These are phyloP conservation scores for Fraxinus pennsylvanica DNA, from an alignment of 257 asterid genomes.

Conservation along the genomic window DNA sequence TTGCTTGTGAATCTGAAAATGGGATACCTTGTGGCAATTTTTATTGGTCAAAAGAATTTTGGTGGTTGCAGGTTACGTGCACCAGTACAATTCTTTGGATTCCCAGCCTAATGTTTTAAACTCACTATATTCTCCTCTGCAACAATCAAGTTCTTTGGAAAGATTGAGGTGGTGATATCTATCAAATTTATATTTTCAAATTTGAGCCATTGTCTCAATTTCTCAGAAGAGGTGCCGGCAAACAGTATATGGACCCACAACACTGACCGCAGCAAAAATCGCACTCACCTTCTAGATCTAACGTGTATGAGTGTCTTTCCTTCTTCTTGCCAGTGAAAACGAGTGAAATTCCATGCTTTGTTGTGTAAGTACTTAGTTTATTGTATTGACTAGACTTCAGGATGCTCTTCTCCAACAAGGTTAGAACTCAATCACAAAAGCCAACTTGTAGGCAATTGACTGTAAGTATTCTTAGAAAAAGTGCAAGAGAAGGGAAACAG, in stretches of 20 bases:
- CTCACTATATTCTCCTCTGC: constrained; percentile 83
- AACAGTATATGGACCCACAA: background rate
- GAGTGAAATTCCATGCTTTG: background rate
- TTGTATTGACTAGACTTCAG: background rate
- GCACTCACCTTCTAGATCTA: background rate
- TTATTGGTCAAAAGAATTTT: constrained; percentile 27
- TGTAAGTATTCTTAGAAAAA: background rate
- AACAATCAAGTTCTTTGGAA: too few species aligned
- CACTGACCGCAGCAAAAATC: constrained; percentile 8
- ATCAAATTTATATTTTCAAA: too few species aligned
- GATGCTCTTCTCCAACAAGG: background rate
- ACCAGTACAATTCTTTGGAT: constrained; percentile 84
- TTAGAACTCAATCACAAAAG: background rate
- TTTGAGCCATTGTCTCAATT: constrained; percentile 26
- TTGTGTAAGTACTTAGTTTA: background rate
- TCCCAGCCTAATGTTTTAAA: constrained; percentile 92
- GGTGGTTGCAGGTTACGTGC: constrained; percentile 75
- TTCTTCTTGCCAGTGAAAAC: constrained; percentile 3
- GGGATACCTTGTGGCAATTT: background rate
- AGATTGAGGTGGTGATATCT: too few species aligned
- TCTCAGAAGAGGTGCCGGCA: constrained; percentile 3
- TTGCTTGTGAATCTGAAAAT: constrained; percentile 13
- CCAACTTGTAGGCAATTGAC: background rate
- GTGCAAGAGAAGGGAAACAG: background rate
- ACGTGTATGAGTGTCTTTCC: background rate